A percentile compares a stretch with the other conserved stretches of the same genome.
Conservation (phyloP, 257 asterid species). For the Nicotiana tomentosiformis region DNA sequence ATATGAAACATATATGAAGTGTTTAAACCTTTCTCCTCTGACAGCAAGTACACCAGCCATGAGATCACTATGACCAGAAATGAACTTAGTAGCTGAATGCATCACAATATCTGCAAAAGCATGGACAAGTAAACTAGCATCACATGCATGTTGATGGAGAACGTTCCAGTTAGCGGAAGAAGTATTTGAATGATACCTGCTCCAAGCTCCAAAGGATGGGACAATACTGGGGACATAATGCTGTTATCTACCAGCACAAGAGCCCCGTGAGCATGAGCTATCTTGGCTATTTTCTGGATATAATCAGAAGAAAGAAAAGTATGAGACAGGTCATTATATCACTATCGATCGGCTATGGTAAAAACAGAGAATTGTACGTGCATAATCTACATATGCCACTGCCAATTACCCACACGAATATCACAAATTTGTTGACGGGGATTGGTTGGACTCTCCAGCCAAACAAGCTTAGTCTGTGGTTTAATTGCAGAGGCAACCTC, state of each 20-base stretch:
- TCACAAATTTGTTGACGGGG: slow-evolving; percentile 92
- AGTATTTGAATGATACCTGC: slow-evolving; percentile 47
- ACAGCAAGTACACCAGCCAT: slow-evolving; percentile 83
- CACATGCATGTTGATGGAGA: neutral
- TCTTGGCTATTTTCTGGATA: slow-evolving; percentile 67
- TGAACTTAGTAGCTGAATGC: slow-evolving; percentile 91
- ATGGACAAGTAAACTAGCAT: slow-evolving; percentile 7
- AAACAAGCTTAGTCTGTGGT: slow-evolving; percentile 76
- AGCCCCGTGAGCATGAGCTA: slow-evolving; percentile 83
- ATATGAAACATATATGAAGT: neutral
- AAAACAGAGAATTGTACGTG: neutral
- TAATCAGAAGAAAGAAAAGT: neutral
- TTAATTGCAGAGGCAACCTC: slow-evolving; percentile 67
- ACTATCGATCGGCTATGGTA: neutral
- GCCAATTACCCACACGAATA: slow-evolving; percentile 52
- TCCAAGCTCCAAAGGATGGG: slow-evolving; percentile 83
- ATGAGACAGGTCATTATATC: neutral
- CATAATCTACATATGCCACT: neutral
- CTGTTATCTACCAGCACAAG: slow-evolving; percentile 91
- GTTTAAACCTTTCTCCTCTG: slow-evolving; percentile 71
- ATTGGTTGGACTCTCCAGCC: slow-evolving; percentile 98
- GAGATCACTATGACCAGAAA: slow-evolving; percentile 82
- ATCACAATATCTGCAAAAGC: slow-evolving; percentile 76
- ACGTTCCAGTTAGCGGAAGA: neutral
- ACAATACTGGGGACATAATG: slow-evolving; percentile 90